Evolutionary conservation across 2,329 filamentous ascomycete genomes (phyloP).

Genomic region (Fusarium chlamydosporum): DNA sequence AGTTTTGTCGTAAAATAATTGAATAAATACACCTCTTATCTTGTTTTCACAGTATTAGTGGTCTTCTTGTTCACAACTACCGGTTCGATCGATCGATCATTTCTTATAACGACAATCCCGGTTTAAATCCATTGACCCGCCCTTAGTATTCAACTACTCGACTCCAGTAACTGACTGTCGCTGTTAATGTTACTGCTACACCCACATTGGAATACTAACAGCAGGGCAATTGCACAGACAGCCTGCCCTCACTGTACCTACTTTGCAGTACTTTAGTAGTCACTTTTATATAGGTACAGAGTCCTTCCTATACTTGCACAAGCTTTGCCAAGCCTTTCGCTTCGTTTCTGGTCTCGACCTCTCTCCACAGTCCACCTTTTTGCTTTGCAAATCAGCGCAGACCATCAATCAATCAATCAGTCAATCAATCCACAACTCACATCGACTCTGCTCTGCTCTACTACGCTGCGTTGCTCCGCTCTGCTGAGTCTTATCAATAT

Average conservation of each 20-base stretch:
- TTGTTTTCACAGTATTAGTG: too few relatives aligned
- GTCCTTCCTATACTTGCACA: slow-evolving; percentile 1
- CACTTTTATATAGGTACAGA: background rate
- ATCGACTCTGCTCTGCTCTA: background rate
- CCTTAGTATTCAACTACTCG: slow-evolving; percentile 1
- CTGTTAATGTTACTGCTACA: slow-evolving; percentile 14
- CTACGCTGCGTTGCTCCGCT: background rate
- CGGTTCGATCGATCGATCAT: slow-evolving; percentile 18
- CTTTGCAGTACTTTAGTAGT: background rate
- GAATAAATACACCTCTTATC: too few relatives aligned
- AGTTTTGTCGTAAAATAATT: too few relatives aligned
- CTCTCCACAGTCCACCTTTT: slow-evolving; percentile 27
- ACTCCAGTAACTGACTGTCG: background rate
- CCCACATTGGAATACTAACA: slow-evolving; percentile 10
- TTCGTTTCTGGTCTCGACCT: slow-evolving; percentile 5
- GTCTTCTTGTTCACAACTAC: slow-evolving; percentile 24
- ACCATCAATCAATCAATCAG: slow-evolving; percentile 11
- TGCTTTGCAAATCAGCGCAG: slow-evolving; percentile 21
- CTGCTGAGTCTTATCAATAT: slow-evolving; percentile 5
- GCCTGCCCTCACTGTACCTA: background rate
- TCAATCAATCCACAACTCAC: background rate
- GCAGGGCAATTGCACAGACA: background rate
- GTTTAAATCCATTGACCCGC: slow-evolving; percentile 19
- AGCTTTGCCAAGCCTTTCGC: slow-evolving; percentile 37
- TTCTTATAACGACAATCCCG: slow-evolving; percentile 37